A percentile compares a stretch with the other conserved stretches of the same genome.
These are phyloP conservation scores for Amphirosellinia nigrospora DNA, from an alignment of 495 filamentous ascomycete genomes.

Conservation along the genomic window DNA sequence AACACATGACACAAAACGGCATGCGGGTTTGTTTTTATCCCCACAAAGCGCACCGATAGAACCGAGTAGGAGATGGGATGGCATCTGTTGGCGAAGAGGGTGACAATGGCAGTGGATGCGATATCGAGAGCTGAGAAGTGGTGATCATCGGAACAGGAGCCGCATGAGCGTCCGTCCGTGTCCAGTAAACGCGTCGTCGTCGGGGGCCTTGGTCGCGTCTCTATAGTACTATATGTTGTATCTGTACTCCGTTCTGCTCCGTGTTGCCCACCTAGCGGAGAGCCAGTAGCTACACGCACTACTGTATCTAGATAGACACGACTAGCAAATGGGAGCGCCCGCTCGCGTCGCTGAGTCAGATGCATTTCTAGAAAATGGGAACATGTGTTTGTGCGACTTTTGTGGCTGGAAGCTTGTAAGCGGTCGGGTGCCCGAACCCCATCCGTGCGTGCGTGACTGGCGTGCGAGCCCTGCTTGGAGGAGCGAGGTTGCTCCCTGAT, in stretches of 20 bases:
- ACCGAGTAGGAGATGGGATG: neutral
- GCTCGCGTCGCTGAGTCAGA: slow-evolving; percentile 19
- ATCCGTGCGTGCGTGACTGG: slow-evolving; percentile 17
- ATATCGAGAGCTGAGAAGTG: neutral
- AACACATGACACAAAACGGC: slow-evolving; percentile 24
- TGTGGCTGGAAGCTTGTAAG: neutral
- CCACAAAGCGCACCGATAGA: neutral
- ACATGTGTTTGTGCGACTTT: slow-evolving; percentile 5
- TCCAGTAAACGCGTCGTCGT: neutral
- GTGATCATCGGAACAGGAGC: slow-evolving; percentile 8
- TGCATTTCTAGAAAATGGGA: neutral
- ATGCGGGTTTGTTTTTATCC: neutral
- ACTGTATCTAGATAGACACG: neutral
- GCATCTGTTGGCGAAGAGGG: slow-evolving; percentile 10
- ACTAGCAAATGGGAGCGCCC: neutral
- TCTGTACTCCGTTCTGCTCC: neutral
- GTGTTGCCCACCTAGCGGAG: neutral
- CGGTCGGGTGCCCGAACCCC: slow-evolving; percentile 14
- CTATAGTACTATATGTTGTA: slow-evolving; percentile 8
- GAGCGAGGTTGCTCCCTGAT: slow-evolving; percentile 6
- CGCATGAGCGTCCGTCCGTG: neutral
- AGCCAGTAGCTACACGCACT: neutral
- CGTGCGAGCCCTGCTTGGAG: neutral
- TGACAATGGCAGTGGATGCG: slow-evolving; percentile 5
- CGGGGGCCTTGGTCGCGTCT: slow-evolving; percentile 14